A percentile compares a stretch with the other conserved stretches of the same genome.
These are phyloP conservation scores for Heimioporus retisporus DNA, from an alignment of 1,284 basidiomycete species.

Conservation along the genomic window DNA sequence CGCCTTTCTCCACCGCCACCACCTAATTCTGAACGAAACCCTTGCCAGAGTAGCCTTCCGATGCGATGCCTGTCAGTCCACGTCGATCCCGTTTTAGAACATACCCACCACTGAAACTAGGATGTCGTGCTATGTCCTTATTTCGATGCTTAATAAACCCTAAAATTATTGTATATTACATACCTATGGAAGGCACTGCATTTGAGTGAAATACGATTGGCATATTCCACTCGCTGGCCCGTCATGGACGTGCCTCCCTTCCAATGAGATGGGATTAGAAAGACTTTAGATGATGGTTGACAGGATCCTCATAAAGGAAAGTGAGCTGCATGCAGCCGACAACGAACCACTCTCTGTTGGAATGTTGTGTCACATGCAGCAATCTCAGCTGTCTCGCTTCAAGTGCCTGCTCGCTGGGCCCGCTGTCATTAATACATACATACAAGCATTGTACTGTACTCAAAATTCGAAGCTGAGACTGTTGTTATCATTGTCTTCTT, in stretches of 20 bases:
- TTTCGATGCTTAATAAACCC: too few species aligned
- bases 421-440: too few species aligned
- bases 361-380: too few species aligned
- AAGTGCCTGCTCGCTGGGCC: too few species aligned
- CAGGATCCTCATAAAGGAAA: not conserved
- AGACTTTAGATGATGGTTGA: not conserved
- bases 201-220: not conserved
- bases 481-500: not conserved
- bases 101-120: too few species aligned
- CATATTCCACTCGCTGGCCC: not conserved
- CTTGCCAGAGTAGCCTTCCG: constrained; percentile 83
- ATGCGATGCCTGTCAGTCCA: constrained; percentile 69
- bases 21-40: constrained; percentile 63
- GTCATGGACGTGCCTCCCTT: not conserved
- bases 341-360: too few species aligned
- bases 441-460: not conserved
- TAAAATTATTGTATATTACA: not conserved
- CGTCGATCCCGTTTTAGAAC: too few species aligned
- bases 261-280: not conserved
- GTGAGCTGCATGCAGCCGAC: too few species aligned
- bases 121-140: too few species aligned
- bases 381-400: too few species aligned
- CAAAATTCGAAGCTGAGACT: not conserved
- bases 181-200: not conserved
- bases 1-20: too few species aligned